Percentiles rank a stretch among this genome's conserved stretches.
Evolutionary conservation across 768 basidiomycete genomes (phyloP).

Genomic region (Hypsizygus marmoreus): DNA sequence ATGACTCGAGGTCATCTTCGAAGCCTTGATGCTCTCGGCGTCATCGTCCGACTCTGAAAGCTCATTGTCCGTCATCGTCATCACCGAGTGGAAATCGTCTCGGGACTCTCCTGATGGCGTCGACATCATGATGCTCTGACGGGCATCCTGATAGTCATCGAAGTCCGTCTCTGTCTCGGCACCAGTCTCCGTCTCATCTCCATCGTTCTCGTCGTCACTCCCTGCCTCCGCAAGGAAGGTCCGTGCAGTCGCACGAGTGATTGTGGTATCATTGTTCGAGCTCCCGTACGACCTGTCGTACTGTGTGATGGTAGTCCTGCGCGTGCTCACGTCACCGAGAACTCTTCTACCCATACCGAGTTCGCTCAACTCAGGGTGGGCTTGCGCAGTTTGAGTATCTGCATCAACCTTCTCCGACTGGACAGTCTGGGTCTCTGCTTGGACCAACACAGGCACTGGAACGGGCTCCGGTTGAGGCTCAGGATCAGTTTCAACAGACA

Average conservation of each 20-base stretch:
- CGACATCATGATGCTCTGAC: constrained; percentile 65
- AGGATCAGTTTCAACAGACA: constrained; percentile 39
- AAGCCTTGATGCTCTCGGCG: constrained; percentile 78
- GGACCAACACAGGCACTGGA: constrained; percentile 22
- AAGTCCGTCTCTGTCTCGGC: constrained; percentile 69
- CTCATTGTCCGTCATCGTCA: constrained; percentile 72
- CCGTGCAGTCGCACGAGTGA: constrained; percentile 32
- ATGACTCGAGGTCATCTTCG: constrained; percentile 39
- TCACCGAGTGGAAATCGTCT: constrained; percentile 77
- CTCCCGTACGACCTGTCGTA: constrained; percentile 37
- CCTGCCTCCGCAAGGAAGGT: constrained; percentile 36
- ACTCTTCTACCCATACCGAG: constrained; percentile 16
- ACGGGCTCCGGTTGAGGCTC: constrained; percentile 20
- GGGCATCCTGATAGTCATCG: constrained; percentile 80
- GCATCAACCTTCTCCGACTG: constrained; percentile 29
- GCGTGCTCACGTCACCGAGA: constrained; percentile 16
- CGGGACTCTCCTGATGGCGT: constrained; percentile 60
- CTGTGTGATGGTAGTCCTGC: constrained; percentile 52
- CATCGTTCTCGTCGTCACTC: constrained; percentile 37
- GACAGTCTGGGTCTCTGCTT: constrained; percentile 40
- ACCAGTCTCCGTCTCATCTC: constrained; percentile 67
- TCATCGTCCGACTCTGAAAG: constrained; percentile 58
- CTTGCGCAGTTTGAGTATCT: constrained; percentile 28
- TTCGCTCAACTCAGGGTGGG: constrained; percentile 14
- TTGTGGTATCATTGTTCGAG: constrained; percentile 39